Conservation (phyloP, 2,329 filamentous ascomycete genomes). For the Trichophyton schoenleinii region DNA sequence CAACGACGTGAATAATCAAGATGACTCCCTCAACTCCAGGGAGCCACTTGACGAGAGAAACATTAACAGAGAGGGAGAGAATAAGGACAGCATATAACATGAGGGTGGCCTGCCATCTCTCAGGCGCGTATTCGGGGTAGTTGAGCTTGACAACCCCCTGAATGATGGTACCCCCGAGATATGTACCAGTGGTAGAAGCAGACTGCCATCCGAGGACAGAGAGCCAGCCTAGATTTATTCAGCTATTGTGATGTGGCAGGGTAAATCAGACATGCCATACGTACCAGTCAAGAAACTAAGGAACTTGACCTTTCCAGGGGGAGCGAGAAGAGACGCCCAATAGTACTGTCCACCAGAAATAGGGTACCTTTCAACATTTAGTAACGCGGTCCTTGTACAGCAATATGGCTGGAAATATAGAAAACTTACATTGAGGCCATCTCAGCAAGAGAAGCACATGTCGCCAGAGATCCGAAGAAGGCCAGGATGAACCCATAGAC, state of each 20-base stretch:
- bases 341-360: slow-evolving; percentile 31
- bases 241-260: slow-evolving; percentile 19
- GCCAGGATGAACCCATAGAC: slow-evolving; percentile 28
- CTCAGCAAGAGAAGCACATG: slow-evolving; percentile 31
- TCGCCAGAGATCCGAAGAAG: slow-evolving; percentile 21
- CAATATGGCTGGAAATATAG: neutral
- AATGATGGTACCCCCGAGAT: slow-evolving; percentile 22
- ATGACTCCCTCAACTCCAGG: slow-evolving; percentile 22
- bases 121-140: slow-evolving; percentile 20
- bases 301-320: slow-evolving; percentile 27
- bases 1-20: slow-evolving; percentile 28
- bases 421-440: slow-evolving; percentile 33
- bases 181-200: slow-evolving; percentile 18
- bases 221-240: slow-evolving; percentile 19
- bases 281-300: slow-evolving; percentile 31
- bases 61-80: slow-evolving; percentile 18
- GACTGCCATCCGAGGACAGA: slow-evolving; percentile 21
- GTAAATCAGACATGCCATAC: slow-evolving; percentile 9
- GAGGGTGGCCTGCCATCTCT: slow-evolving; percentile 28
- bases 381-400: no score
- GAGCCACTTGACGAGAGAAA: slow-evolving; percentile 17
- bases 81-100: slow-evolving; percentile 26
- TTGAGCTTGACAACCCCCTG: slow-evolving; percentile 22
- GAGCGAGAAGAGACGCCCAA: slow-evolving; percentile 36
- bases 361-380: slow-evolving; percentile 22